These are phyloP conservation scores for Zopfia rhizophila DNA, from an alignment of 2,329 filamentous ascomycete species.

Conservation along the genomic window DNA sequence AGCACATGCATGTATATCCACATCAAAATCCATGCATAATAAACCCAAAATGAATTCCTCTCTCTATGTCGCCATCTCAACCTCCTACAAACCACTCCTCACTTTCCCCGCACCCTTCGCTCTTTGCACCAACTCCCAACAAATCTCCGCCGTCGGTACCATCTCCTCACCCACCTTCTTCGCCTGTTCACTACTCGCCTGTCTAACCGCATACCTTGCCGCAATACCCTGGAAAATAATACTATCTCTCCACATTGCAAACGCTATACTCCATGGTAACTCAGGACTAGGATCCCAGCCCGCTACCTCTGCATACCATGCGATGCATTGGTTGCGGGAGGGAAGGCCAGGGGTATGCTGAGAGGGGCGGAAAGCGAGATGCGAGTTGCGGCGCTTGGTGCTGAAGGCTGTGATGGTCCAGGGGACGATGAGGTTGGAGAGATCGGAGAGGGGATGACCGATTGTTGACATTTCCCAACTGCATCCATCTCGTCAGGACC, in stretches of 20 bases:
- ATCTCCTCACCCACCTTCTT: slow-evolving; percentile 74
- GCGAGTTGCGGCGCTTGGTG: slow-evolving; percentile 47
- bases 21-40: too few relatives aligned
- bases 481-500: too few relatives aligned
- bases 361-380: slow-evolving; percentile 61
- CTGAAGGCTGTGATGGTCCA: slow-evolving; percentile 50
- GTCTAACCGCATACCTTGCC: slow-evolving; percentile 79
- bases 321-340: slow-evolving; percentile 63
- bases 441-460: slow-evolving; percentile 87
- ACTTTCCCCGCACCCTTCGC: slow-evolving; percentile 22
- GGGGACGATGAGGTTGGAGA: slow-evolving; percentile 75
- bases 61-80: too few relatives aligned
- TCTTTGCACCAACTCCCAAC: slow-evolving; percentile 29
- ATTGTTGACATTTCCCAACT: slow-evolving; percentile 95
- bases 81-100: slow-evolving; percentile 34
- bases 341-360: slow-evolving; percentile 66
- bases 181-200: slow-evolving; percentile 86
- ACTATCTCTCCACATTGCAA: slow-evolving; percentile 65
- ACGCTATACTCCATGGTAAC: slow-evolving; percentile 69
- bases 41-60: too few relatives aligned
- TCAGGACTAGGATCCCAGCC: slow-evolving; percentile 73
- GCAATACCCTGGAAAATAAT: slow-evolving; percentile 86
- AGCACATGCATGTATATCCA: too few relatives aligned
- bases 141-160: slow-evolving; percentile 74
- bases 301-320: slow-evolving; percentile 71